Evolutionary conservation across 2,329 filamentous ascomycete genomes (phyloP), one percentile per base, ranked within the genome.

Genomic region (Diaporthe batatas): DNA sequence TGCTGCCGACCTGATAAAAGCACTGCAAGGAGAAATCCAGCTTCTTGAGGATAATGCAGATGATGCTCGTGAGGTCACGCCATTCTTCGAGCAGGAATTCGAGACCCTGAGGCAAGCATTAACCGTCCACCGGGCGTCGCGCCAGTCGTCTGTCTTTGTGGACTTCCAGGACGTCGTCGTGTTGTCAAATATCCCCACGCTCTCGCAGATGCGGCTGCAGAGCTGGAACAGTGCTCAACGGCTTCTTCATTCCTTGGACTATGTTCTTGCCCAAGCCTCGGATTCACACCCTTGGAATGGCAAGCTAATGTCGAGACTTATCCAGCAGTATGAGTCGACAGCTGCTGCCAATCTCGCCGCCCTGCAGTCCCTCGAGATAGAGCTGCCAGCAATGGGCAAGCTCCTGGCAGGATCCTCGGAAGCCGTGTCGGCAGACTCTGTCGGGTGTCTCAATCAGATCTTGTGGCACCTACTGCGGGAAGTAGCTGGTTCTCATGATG

Each of bases 291-390:
- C 87, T 8, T 86, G 88, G 80, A 83, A 82, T 16, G 85, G 85
- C 42, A 82, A 80, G 5, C 76, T 91, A 23, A 86, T 88, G 8
- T 77, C 84, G 29, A 86, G 86, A 0, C 78, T 94, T 4, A 83
- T 93, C 76, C 82, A 84, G 18, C 91, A 87, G 76, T 81, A 92
- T 59, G 83, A 87, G 67, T 82, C 80, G 1, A 80, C 91, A 23
- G 82, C 83, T 16, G 83, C 86, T 32, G 89, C 91, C 0, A 88
- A 84, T 58, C 82, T 94, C 51, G 86, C 86, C 58, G 89, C 90
- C 54, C 82, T 94, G 62, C 85, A 88, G 57, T 84, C 92, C 23
- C 84, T 94, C 0, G 91, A 93, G 79, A 83, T 85, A 1, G 92
- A 94, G 78, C 82, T 93, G 65, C 90, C 90, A 11, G 83, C 88